Conservation (phyloP, 371 early-diverging fungal species). For the Syncephalastrum sp. region DNA sequence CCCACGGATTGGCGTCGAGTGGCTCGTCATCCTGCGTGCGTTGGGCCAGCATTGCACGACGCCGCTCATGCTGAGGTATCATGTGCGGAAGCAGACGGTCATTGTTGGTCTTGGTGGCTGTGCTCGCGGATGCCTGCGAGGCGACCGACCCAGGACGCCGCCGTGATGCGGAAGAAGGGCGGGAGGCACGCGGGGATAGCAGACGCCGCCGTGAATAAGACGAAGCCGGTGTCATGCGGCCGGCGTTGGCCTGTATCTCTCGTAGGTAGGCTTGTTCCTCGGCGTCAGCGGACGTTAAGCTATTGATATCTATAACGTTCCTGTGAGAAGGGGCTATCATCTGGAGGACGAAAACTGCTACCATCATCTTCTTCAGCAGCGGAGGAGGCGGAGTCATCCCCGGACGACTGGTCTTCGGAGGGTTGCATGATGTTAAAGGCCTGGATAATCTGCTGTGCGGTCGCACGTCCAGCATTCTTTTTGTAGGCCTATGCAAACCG, state of each 20-base stretch:
- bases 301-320: no score
- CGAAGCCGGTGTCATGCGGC: neutral
- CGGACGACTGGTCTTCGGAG: conserved; percentile 25
- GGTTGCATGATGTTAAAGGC: conserved; percentile 39
- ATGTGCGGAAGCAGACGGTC: conserved; percentile 14
- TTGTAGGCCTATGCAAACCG: conserved; percentile 12
- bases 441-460: conserved; percentile 34
- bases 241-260: conserved; percentile 16
- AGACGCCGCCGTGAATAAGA: neutral
- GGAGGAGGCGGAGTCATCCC: conserved; percentile 5
- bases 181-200: neutral
- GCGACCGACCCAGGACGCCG: no score
- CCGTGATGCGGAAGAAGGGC: neutral
- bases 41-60: neutral
- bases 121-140: neutral
- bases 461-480: conserved; percentile 11
- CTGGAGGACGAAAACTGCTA: neutral
- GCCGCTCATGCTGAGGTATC: conserved; percentile 13
- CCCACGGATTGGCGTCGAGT: conserved; percentile 29
- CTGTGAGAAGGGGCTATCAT: no score
- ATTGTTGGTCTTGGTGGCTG: conserved; percentile 3
- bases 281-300: conserved; percentile 20
- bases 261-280: conserved; percentile 27
- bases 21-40: conserved; percentile 13
- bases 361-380: conserved; percentile 26